Evolutionary conservation across 2,329 filamentous ascomycete genomes (phyloP).

Genomic region (Incumbomyces delicatus): DNA sequence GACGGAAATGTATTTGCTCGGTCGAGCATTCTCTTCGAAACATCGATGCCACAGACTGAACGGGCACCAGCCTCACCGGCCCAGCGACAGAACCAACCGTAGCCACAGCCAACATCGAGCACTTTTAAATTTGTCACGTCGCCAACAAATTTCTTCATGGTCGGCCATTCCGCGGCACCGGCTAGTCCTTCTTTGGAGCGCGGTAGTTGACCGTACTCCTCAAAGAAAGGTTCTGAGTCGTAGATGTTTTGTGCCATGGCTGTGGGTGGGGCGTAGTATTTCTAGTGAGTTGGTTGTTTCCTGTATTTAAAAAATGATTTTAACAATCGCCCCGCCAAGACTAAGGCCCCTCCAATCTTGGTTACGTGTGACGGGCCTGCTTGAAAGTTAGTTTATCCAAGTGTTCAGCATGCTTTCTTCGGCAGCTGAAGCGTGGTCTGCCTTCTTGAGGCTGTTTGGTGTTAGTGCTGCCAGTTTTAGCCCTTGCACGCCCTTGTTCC

Average conservation of each 20-base stretch:
- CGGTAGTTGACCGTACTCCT: slow-evolving; percentile 34
- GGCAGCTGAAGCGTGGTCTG: too few species aligned
- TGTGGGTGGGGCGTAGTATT: not conserved
- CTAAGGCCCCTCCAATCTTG: too few species aligned
- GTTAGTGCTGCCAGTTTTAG: too few species aligned
- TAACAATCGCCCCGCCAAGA: too few species aligned
- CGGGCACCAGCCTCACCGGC: slow-evolving; percentile 38
- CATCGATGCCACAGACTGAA: slow-evolving; percentile 42
- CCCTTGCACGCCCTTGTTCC: too few species aligned
- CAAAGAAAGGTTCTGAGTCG: slow-evolving; percentile 34
- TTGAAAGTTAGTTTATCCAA: too few species aligned
- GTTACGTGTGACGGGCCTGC: too few species aligned
- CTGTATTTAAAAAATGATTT: too few species aligned
- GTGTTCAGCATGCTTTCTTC: too few species aligned
- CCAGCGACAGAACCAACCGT: slow-evolving; percentile 48
- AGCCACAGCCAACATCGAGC: slow-evolving; percentile 51
- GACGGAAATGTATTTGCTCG: slow-evolving; percentile 30
- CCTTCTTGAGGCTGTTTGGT: too few species aligned
- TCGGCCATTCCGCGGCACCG: slow-evolving; percentile 37
- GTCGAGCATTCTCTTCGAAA: slow-evolving; percentile 45
- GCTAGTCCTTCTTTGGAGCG: slow-evolving; percentile 33
- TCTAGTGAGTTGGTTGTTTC: not conserved
- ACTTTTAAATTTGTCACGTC: slow-evolving; percentile 30
- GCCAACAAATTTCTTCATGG: slow-evolving; percentile 33
- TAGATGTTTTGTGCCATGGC: slow-evolving; percentile 33